Evolutionary conservation across 306 rosid species (phyloP).

Genomic region (Prunus kanzakura): DNA sequence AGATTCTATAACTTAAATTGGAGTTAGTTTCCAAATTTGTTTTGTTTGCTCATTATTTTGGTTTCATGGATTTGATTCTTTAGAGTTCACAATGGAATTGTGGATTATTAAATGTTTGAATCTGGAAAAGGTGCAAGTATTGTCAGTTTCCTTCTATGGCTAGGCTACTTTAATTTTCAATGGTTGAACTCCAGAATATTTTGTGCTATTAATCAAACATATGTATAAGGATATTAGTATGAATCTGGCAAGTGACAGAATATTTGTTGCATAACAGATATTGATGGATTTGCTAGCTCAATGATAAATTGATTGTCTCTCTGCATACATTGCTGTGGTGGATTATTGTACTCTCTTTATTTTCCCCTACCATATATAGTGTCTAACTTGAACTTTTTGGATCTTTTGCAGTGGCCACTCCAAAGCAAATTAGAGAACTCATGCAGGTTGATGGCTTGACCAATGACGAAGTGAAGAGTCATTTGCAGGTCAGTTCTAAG

Average conservation of each 20-base stretch:
- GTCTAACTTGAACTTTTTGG: slow-evolving; percentile 21
- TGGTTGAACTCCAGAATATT: slow-evolving; percentile 10
- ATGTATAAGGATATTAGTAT: slow-evolving; percentile 15
- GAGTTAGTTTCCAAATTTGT: slow-evolving; percentile 20
- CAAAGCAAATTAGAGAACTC: slow-evolving; percentile 94
- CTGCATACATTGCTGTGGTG: slow-evolving; percentile 13
- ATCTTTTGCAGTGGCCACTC: slow-evolving; percentile 77
- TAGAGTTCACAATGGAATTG: slow-evolving; percentile 4
- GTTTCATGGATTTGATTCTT: slow-evolving; percentile 1
- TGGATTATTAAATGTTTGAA: slow-evolving; percentile 17
- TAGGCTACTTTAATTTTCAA: slow-evolving; percentile 12
- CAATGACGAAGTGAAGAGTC: slow-evolving; percentile 97
- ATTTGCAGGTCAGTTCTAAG: slow-evolving; percentile 72
- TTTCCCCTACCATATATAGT: slow-evolving; percentile 18
- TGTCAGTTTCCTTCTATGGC: not conserved
- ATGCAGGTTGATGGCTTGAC: slow-evolving; percentile 99
- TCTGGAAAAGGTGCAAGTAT: not conserved
- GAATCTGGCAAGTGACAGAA: slow-evolving; percentile 9
- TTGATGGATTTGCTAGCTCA: slow-evolving; percentile 14
- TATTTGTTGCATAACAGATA: slow-evolving; percentile 19
- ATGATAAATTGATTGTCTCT: slow-evolving; percentile 9
- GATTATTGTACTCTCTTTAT: not conserved
- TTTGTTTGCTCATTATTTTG: not conserved
- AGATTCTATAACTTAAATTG: slow-evolving; percentile 21
- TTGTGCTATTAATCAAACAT: not conserved